Base-by-base conservation (phyloP, 108 stramenopile species). In the Pseudonitzschia delicatissima region DNA sequence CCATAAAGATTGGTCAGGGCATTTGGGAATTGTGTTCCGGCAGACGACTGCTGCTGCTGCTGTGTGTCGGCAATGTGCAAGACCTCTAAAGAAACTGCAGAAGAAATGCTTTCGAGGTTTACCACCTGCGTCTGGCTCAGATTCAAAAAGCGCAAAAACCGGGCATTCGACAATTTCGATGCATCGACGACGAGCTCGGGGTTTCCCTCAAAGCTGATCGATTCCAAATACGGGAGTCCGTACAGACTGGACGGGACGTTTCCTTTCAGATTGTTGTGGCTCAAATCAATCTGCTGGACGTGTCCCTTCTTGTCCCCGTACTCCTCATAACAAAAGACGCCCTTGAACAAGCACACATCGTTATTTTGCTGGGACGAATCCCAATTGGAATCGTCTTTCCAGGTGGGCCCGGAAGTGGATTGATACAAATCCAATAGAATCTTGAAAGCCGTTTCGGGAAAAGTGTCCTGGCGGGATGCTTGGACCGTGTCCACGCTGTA, bases 291-390 rank as follows among this genome's bases (percentile, higher is more conserved):
- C 33, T 74, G 65, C 36, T 80, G 72, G 23, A 92, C 73, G 21
- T 82, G 67, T 5, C 86, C 85, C 29, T 70, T 72, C 25, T 73
- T 77, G 13, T 17, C 32, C 1, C 49, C 25, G 29, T 45, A 40
- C 18, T 64, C 72, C 4, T 35, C 28, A 45, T 74, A 76, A 52
- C 92, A 93, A 13, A 66, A 67, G 11, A 93, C 73, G 37, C 92
- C 92, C 40, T 81, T 78, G 86, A 86, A 93, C 23, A 67, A 51
- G 59, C 92, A 93, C 21, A 86, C 63, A 61, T 83, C 70, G 15
- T 5, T 23, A 4, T 47, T 17, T 42, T 69, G 65, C 32, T 67
- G 66, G n/a, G n/a, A n/a, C n/a, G n/a, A n/a, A 17, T 72, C 25
- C 79, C 79, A 81, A 47, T 72, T 64, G 3, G 69, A 45, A n/a